A percentile compares a stretch with the other conserved stretches of the same genome.
Evolutionary conservation across 805 yeast genomes (phyloP).

Genomic region (Hagleromyces aurorensis): DNA sequence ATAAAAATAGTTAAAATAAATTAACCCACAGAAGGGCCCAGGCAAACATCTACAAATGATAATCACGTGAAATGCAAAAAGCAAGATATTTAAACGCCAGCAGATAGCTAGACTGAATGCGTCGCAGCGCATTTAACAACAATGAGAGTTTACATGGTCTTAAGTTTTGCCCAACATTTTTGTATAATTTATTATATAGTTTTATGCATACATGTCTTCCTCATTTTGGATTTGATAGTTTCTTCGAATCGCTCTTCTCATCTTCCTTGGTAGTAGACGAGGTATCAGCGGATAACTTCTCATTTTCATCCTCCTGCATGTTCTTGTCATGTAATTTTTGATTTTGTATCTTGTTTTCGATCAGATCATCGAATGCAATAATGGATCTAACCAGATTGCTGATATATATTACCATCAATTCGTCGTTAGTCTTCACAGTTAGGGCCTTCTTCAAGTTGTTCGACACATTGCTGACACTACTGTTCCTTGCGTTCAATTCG

Average conservation of each 20-base stretch:
- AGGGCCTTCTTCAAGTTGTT: constrained; percentile 69
- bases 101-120: too few relatives aligned
- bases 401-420: constrained; percentile 87
- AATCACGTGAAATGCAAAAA: too few relatives aligned
- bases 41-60: too few relatives aligned
- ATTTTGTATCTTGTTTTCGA: constrained; percentile 90
- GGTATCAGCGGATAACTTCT: constrained; percentile 31
- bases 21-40: too few relatives aligned
- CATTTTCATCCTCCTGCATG: constrained; percentile 33
- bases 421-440: constrained; percentile 90
- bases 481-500: constrained; percentile 23
- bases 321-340: constrained; percentile 38
- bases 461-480: constrained; percentile 26
- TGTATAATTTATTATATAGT: constrained; percentile 3
- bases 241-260: constrained; percentile 14
- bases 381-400: constrained; percentile 87
- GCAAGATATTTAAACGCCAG: too few relatives aligned
- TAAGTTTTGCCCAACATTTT: not conserved
- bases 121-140: too few relatives aligned
- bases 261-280: constrained; percentile 27
- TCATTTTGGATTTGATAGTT: not conserved
- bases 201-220: not conserved
- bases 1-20: too few relatives aligned
- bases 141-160: too few relatives aligned
- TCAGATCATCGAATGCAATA: constrained; percentile 92